phyloP scores from a whole-genome alignment of 208 protist genomes.

The Acanthamoeba rhysodes region DNA sequence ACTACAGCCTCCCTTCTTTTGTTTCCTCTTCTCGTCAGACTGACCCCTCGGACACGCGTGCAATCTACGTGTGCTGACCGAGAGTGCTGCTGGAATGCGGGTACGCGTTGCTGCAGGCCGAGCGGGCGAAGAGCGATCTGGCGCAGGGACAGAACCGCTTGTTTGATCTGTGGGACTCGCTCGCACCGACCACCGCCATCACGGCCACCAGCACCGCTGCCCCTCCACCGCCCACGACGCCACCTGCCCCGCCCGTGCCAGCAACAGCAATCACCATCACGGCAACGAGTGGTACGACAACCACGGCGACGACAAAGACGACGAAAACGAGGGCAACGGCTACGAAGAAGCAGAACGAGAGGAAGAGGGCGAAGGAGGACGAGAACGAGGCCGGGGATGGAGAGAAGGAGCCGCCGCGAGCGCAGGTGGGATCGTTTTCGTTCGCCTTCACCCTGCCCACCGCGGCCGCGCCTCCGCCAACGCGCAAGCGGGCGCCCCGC shows the following conservation, averaged over 20 bases:
- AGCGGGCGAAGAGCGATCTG: conserved; percentile 7
- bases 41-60: no score
- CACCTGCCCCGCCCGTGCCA: neutral
- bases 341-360: no score
- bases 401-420: neutral
- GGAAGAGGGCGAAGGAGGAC: neutral
- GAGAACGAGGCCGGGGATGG: neutral
- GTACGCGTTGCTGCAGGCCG: neutral
- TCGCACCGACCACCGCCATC: neutral
- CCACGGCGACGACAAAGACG: neutral
- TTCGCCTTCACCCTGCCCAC: conserved; percentile 17
- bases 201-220: neutral
- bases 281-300: neutral
- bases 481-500: neutral
- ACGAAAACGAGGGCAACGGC: no score
- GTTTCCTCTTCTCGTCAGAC: no score
- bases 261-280: neutral
- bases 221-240: neutral
- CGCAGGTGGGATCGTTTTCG: conserved; percentile 18
- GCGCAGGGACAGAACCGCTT: conserved; percentile 4
- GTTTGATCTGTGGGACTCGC: conserved; percentile 15
- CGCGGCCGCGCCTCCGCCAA: neutral
- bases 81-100: neutral
- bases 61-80: neutral
- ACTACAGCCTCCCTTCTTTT: neutral